Evolutionary conservation across 2,329 filamentous ascomycete genomes (phyloP), one percentile per base, ranked within the genome.

Genomic region (Tolypocladium sp.): DNA sequence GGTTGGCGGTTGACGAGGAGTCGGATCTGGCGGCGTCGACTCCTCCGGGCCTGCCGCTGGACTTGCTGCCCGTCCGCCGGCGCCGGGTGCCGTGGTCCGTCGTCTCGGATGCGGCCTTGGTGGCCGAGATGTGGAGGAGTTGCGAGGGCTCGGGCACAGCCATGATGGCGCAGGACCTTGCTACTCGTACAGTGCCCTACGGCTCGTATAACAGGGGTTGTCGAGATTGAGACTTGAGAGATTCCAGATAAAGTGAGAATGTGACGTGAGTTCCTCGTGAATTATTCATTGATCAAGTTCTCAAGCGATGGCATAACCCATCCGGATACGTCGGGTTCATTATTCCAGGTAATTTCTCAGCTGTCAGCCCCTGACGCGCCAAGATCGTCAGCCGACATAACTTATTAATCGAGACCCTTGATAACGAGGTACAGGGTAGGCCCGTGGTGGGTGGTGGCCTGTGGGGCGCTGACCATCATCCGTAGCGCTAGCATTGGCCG

Each of bases 51-150:
- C 82, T 80, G 60, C 73, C 74, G 62, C 79, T 79, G 49, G 83
- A 72, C 37, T 75, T 77, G 70, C 81, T 84, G 61, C 81, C 82
- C 75, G 83, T 83, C 62, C 82, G 78, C 63, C 80, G 76, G 58
- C 79, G 77, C 63, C 79, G 77, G 54, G 74, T 67, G 55, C 68
- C 67, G 60, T 69, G 71, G 63, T 33, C 67, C 69, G 61, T 74
- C 70, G 60, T 72, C 67, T 52, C 74, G 72, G 66, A 75, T 74
- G 63, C 79, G 69, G 25, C 6, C 66, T 80, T 77, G 63, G 82
- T 78, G 62, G 76, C 76, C 56, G 79, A 74, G 56, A 77, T 76
- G 70, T 77, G 81, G 63, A 85, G 76, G 44, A 79, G 73, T 58
- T 82, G 82, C 62, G 84, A 85, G 25, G 82, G 82, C 70, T 85